Percentiles rank a stretch among this genome's conserved stretches.
Conservation (phyloP, 2,329 filamentous ascomycete species). For the Penicillium sp. region DNA sequence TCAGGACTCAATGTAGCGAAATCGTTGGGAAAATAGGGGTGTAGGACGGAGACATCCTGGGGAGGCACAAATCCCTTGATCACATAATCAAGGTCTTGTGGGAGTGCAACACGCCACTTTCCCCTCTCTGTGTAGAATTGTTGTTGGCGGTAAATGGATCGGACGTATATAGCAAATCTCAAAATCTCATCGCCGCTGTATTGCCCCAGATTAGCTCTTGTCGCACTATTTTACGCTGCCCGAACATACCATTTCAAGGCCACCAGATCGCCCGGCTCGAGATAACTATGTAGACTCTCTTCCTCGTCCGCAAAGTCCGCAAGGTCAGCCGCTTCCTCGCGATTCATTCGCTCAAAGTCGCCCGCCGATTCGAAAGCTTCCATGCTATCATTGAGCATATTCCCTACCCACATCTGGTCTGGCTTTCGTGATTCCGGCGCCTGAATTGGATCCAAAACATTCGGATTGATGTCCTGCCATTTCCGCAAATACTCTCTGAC, state of each 20-base stretch:
- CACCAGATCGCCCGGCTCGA: conserved; percentile 49
- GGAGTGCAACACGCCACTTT: conserved; percentile 47
- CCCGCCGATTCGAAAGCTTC: conserved; percentile 34
- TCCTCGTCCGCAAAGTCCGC: conserved; percentile 35
- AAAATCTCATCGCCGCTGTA: conserved; percentile 33
- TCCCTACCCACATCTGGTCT: conserved; percentile 30
- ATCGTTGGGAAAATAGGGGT: conserved; percentile 56
- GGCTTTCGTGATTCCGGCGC: conserved; percentile 26
- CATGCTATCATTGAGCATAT: conserved; percentile 41
- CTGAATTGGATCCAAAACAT: conserved; percentile 36
- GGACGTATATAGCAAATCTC: conserved; percentile 46
- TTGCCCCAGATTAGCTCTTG: conserved; percentile 1
- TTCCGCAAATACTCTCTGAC: conserved; percentile 48
- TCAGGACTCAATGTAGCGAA: conserved; percentile 32
- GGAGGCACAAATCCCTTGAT: conserved; percentile 55
- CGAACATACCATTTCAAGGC: conserved; percentile 36
- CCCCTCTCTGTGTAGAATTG: conserved; percentile 51
- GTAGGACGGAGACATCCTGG: conserved; percentile 51
- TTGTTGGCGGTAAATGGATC: conserved; percentile 45
- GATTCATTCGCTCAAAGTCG: conserved; percentile 29
- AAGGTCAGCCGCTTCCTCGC: conserved; percentile 34
- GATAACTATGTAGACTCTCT: conserved; percentile 33
- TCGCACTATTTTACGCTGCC: not conserved
- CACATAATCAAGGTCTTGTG: conserved; percentile 52
- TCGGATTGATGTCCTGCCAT: conserved; percentile 43